Base-by-base conservation (phyloP, 257 asterid species). In the Nicotiana attenuata region DNA sequence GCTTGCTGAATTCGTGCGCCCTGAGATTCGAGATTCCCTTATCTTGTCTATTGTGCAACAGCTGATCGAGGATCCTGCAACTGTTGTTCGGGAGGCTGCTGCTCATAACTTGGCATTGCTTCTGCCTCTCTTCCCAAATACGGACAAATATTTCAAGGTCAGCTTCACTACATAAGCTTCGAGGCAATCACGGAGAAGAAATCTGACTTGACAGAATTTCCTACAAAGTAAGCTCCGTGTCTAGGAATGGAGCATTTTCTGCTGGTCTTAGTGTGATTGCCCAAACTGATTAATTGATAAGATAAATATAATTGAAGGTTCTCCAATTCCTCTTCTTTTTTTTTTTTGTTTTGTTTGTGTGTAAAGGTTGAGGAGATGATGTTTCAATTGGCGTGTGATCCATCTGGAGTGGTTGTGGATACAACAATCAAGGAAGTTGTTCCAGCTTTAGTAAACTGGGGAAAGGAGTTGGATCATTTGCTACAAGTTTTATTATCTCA, bases 121-220 rank as follows among this genome's bases (percentile, higher is more conserved):
- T 94, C 92, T 94, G 87, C 94, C 92, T 13, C 97, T 94, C 93
- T 93, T 96, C 92, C 99, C 97, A 87, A 96, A 92, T 85, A 86
- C 89, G 71, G 98, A 94, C 88, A 96, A 96, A 96, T 94, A 96
- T 96, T 90, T 93, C 98, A 96, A 96, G 99, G 99, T 96, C 98
- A 96, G 98, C 98, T 95, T 92, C 99, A 93, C 99, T 96, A 93
- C 87, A 94, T 90, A 91, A 92, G 98, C 97, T 94, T 94, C 97
- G 91, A 90, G 98, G 98, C 95, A 92, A 94, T 93, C 98, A 91
- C 88, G 98, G 97, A 90, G 97, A 92, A 92, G 97, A 91, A 91
- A 88, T 92, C 95, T 91, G 97, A 93, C 96, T 92, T 92, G 93
- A 89, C 92, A 91, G 93, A 87, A 88, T 93, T 90, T 84, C 91